Conservation (phyloP, 306 rosid genomes). For the Sindora glabra region DNA sequence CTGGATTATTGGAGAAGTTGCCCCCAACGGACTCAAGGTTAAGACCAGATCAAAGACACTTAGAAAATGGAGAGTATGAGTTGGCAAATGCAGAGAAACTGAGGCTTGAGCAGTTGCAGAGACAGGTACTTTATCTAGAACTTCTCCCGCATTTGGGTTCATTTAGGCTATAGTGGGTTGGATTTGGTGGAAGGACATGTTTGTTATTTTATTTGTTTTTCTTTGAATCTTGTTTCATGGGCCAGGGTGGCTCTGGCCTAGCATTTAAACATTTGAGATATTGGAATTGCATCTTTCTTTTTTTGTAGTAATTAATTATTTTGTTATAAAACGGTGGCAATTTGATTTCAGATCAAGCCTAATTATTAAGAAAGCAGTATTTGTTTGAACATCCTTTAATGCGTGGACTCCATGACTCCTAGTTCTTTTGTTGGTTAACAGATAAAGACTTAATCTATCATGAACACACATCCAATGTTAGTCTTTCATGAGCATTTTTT, state of each 20-base stretch:
- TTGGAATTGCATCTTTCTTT: background rate
- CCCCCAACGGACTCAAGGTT: slow-evolving; percentile 97
- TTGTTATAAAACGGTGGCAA: background rate
- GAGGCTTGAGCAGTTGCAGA: slow-evolving; percentile 91
- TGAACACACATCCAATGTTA: background rate
- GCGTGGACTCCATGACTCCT: no score
- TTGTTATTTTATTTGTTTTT: no score
- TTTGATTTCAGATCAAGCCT: no score
- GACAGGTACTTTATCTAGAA: slow-evolving; percentile 59
- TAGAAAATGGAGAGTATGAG: slow-evolving; percentile 94
- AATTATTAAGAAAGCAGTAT: no score
- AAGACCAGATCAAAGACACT: slow-evolving; percentile 94
- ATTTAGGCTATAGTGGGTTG: background rate
- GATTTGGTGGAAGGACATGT: background rate
- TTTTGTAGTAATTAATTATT: background rate
- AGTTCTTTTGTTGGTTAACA: background rate
- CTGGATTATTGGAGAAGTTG: slow-evolving; percentile 59
- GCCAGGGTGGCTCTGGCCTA: background rate
- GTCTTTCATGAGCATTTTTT: background rate
- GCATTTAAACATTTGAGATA: background rate
- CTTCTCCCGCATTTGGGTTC: background rate
- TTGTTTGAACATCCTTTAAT: no score
- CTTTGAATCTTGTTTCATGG: no score
- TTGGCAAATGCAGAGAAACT: slow-evolving; percentile 87
- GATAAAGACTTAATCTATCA: background rate